Evolutionary conservation across 495 filamentous ascomycete species (phyloP).

Genomic region (Podospora pseudoanserina): DNA sequence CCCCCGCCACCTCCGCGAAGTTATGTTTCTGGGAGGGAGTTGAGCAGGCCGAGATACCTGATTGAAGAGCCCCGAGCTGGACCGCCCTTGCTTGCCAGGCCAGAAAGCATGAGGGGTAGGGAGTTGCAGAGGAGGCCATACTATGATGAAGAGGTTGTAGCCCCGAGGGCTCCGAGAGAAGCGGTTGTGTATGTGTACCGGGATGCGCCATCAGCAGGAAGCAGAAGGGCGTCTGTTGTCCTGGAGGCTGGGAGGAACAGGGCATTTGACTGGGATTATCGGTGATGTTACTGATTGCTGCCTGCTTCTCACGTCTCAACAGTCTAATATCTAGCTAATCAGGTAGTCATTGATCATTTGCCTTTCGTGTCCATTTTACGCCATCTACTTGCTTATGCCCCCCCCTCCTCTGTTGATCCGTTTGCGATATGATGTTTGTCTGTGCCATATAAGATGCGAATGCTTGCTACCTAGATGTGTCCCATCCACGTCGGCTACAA

Average conservation of each 20-base stretch:
- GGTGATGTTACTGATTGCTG: not conserved
- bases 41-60: not conserved
- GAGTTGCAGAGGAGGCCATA: constrained; percentile 6
- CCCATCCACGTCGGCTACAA: not conserved
- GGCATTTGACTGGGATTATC: constrained; percentile 8
- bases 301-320: not conserved
- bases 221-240: constrained; percentile 14
- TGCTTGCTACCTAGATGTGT: not conserved
- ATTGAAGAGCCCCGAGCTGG: not conserved
- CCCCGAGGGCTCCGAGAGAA: not conserved
- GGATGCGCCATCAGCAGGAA: not conserved
- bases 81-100: not conserved
- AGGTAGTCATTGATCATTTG: not conserved
- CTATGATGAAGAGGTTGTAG: not conserved
- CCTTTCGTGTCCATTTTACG: not conserved
- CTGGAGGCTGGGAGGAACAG: constrained; percentile 9
- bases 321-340: not conserved
- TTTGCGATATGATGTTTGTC: not conserved
- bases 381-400: not conserved
- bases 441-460: not conserved
- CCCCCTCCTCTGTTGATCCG: not conserved
- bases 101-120: not conserved
- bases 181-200: constrained; percentile 18
- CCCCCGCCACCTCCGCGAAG: constrained; percentile 16
- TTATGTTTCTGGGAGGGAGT: constrained; percentile 2